These are phyloP conservation scores for Dactylis glomerata DNA, from an alignment of 176 grass and related monocot species.

Conservation along the genomic window DNA sequence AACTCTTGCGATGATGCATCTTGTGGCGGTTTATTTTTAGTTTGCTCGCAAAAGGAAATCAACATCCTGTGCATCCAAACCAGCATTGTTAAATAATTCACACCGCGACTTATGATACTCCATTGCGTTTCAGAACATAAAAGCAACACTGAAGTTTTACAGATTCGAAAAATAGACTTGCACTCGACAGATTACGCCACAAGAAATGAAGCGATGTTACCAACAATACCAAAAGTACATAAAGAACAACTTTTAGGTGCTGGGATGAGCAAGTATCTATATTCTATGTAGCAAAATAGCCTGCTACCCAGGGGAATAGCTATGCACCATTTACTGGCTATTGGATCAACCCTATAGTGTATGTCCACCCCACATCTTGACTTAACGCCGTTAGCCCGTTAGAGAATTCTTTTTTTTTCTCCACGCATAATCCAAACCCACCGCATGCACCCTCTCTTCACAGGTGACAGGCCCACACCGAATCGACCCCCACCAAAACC, in stretches of 20 bases:
- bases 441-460: too few species aligned
- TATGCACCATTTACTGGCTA: too few species aligned
- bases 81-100: neutral
- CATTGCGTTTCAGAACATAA: neutral
- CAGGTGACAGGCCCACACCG: too few species aligned
- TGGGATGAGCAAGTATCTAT: neutral
- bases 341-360: too few species aligned
- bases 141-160: neutral
- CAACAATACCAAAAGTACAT: slow-evolving; percentile 16
- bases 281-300: too few species aligned
- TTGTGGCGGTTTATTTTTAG: slow-evolving; percentile 43
- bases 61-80: slow-evolving; percentile 69
- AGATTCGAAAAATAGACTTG: slow-evolving; percentile 9
- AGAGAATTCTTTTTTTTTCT: too few species aligned
- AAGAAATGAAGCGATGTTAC: neutral
- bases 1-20: slow-evolving; percentile 57
- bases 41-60: slow-evolving; percentile 77
- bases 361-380: too few species aligned
- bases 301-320: too few species aligned
- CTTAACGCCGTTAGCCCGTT: too few species aligned
- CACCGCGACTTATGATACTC: slow-evolving; percentile 2
- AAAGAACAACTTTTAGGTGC: neutral
- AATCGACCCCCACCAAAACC: too few species aligned
- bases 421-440: too few species aligned
- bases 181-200: neutral